phyloP scores from a whole-genome alignment of 2,329 filamentous ascomycete species.

The Claviceps pazoutovae region DNA sequence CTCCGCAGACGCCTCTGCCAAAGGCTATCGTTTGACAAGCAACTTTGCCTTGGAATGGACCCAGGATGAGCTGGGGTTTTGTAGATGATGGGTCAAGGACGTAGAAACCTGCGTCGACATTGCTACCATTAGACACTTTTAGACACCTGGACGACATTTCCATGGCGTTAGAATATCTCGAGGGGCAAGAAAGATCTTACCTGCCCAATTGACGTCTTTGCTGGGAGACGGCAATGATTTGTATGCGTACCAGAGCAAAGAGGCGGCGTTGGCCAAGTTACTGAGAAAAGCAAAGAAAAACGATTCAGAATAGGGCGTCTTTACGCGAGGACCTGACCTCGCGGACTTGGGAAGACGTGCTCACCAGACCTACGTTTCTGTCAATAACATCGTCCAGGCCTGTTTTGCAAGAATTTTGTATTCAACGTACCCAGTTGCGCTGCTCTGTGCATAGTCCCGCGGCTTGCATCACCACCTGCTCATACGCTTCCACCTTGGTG shows the following conservation, averaged over 20 bases:
- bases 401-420: neutral
- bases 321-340: neutral
- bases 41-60: conserved; percentile 67
- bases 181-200: conserved; percentile 20
- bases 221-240: conserved; percentile 56
- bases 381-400: neutral
- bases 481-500: conserved; percentile 59
- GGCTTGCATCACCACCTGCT: conserved; percentile 58
- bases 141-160: neutral
- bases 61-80: conserved; percentile 50
- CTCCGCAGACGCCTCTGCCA: conserved; percentile 61
- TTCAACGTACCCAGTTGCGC: conserved; percentile 58
- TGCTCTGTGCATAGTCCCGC: conserved; percentile 57
- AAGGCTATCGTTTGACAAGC: conserved; percentile 69
- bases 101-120: conserved; percentile 49
- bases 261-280: conserved; percentile 63
- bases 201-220: conserved; percentile 62
- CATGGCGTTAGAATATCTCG: neutral
- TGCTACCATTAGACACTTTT: neutral
- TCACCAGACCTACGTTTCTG: conserved; percentile 10
- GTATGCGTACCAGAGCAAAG: conserved; percentile 67
- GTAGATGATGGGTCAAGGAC: conserved; percentile 39
- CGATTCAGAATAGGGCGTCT: neutral
- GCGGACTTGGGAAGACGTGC: neutral
- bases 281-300: conserved; percentile 23